A percentile compares a stretch with the other conserved stretches of the same genome.
These are phyloP conservation scores for Metschnikowia santaceciliae DNA, from an alignment of 805 yeast genomes.

Conservation along the genomic window DNA sequence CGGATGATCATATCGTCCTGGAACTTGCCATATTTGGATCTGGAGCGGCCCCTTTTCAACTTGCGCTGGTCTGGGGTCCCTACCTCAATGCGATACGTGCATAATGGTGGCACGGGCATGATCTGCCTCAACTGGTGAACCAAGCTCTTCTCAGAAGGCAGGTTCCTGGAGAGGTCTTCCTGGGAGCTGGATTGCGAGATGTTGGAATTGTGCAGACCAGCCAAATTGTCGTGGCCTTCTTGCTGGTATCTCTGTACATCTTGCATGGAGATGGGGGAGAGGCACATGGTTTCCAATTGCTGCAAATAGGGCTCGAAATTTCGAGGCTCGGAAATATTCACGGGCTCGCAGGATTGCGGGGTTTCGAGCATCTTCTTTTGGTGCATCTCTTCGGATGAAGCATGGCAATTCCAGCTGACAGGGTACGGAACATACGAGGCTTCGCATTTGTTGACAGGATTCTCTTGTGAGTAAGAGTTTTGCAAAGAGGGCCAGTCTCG, in stretches of 20 bases:
- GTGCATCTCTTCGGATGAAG: neutral
- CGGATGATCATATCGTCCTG: constrained; percentile 65
- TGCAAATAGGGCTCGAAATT: neutral
- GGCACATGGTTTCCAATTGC: neutral
- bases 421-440: neutral
- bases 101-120: constrained; percentile 50
- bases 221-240: neutral
- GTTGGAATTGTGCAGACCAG: neutral
- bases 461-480: neutral
- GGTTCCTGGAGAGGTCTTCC: neutral
- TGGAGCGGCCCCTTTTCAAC: constrained; percentile 49
- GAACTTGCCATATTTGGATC: constrained; percentile 63
- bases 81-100: constrained; percentile 35
- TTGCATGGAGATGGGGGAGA: neutral
- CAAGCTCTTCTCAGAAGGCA: constrained; percentile 5
- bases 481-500: neutral
- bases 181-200: neutral
- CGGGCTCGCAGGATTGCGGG: neutral
- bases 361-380: neutral
- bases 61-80: constrained; percentile 41
- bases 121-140: constrained; percentile 27
- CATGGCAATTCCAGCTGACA: neutral
- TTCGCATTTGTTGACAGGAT: neutral
- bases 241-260: neutral
- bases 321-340: neutral